phyloP scores from a whole-genome alignment of 768 basidiomycete species.

The Mycena rosella region DNA sequence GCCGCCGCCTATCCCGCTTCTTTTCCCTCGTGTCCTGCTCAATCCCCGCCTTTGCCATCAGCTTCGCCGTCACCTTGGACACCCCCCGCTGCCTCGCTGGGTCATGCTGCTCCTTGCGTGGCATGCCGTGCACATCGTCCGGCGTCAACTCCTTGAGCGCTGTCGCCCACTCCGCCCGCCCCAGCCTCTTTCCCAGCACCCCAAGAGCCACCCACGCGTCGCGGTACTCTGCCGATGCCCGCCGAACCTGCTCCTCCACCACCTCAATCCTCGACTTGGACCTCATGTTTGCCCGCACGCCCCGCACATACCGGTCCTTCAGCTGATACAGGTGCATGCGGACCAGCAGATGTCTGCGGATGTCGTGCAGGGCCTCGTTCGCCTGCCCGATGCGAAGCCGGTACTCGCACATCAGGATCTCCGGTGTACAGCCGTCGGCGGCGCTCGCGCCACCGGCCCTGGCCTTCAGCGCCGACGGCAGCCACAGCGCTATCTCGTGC shows the following conservation, averaged over 20 bases:
- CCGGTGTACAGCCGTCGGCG: neutral
- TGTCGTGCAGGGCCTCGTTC: slow-evolving; percentile 30
- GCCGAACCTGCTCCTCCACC: slow-evolving; percentile 35
- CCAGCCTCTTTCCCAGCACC: slow-evolving; percentile 25
- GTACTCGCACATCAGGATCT: slow-evolving; percentile 37
- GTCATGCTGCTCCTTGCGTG: slow-evolving; percentile 13
- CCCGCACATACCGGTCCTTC: slow-evolving; percentile 39
- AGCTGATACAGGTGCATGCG: slow-evolving; percentile 38
- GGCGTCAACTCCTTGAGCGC: slow-evolving; percentile 26
- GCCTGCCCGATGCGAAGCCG: slow-evolving; percentile 42
- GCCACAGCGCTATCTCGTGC: slow-evolving; percentile 30
- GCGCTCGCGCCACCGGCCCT: neutral
- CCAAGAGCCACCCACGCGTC: slow-evolving; percentile 35
- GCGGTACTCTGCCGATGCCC: slow-evolving; percentile 35
- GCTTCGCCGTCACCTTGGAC: too few relatives aligned
- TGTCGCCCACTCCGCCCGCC: slow-evolving; percentile 31
- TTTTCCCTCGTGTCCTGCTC: neutral
- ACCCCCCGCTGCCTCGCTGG: slow-evolving; percentile 5
- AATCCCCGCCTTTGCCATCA: neutral
- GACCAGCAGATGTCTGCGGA: slow-evolving; percentile 39
- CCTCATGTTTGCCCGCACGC: slow-evolving; percentile 42
- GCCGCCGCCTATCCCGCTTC: too few relatives aligned
- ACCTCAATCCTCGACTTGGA: slow-evolving; percentile 36
- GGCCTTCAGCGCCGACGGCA: slow-evolving; percentile 37
- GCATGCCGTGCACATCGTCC: slow-evolving; percentile 38